Evolutionary conservation across 495 filamentous ascomycete species (phyloP), one percentile per base, ranked within the genome.

Genomic region (Penicillium psychrofluorescens): DNA sequence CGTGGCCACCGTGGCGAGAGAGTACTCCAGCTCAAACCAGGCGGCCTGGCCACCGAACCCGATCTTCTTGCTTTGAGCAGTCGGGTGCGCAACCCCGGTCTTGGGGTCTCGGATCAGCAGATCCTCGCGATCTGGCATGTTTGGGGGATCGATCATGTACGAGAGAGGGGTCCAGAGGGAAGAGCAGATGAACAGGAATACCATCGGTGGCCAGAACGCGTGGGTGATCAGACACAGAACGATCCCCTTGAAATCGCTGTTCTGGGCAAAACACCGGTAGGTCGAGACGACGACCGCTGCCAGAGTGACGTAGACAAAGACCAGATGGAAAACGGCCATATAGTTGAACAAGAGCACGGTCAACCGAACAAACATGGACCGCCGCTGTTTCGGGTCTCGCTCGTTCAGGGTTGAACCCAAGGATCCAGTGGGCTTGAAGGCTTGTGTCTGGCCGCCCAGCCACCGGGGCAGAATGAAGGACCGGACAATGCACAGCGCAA

Each of bases 181-280:
- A 12, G 62, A 58, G 44, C 56, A 60, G 29, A 64, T 49, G 46
- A 61, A 64, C 16, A 70, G 44, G 52, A 66, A 72, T 1, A 62
- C 53, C 16, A 66, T 40, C 0, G 71, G 71, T 1, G 71, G 71
- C 71, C 70, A 73, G 62, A 68, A 71, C 12, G 65, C 66, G 54
- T 74, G 69, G 0, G 69, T 74, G 33, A 74, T 58, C 29, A 70
- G 51, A 37, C 61, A 71, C 14, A 67, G 38, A 7, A 70, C 52
- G 7, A 63, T 45, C 7, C 55, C 56, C 36, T 53, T 48, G 45
- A 62, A 58, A 34, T 48, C 36, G 38, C 16, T 31, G 12, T 62
- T 37, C 14, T 56, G 39, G 29, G 48, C 44, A 53, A 66, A 66
- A 49, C 66, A 67, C 15, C 59, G 56, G 45, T 62, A 61, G 7